Percentiles rank a stretch among this genome's conserved stretches.
phyloP scores from a whole-genome alignment of 352 stramenopile genomes.

The Globisporangium heterothallicum region DNA sequence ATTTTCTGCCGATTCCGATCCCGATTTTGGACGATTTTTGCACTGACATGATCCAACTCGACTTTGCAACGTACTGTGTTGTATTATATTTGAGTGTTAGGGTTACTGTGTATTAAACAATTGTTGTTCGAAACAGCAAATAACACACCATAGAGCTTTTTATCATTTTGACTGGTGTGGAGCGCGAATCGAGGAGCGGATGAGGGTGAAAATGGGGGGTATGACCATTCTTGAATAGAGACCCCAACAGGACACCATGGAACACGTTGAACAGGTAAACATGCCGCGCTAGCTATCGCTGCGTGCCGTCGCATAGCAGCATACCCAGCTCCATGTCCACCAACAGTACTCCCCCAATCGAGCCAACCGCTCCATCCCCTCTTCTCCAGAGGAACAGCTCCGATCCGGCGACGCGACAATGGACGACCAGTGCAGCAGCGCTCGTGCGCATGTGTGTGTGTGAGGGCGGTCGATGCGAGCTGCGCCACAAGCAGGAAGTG shows the following conservation, averaged over 20 bases:
- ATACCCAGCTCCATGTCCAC: not conserved
- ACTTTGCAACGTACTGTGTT: no score
- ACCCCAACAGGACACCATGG: conserved; percentile 18
- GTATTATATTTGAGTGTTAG: no score
- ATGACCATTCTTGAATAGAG: conserved; percentile 13
- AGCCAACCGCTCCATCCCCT: not conserved
- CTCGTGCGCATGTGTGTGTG: not conserved
- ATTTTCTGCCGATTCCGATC: no score
- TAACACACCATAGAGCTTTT: not conserved
- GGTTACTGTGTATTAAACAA: no score
- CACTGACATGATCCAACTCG: no score
- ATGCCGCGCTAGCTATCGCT: not conserved
- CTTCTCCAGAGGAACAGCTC: not conserved
- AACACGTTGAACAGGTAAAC: conserved; percentile 19
- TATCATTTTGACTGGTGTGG: conserved; percentile 5
- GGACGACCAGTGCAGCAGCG: no score
- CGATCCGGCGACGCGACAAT: no score
- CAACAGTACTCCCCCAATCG: not conserved
- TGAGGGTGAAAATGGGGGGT: not conserved
- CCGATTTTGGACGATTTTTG: no score
- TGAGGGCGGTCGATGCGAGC: not conserved
- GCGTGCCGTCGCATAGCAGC: not conserved
- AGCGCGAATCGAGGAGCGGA: not conserved
- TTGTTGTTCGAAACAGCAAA: no score
- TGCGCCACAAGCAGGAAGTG: not conserved